Conservation (phyloP, 352 stramenopile species). For the Phytophthora pseudosyringae region DNA sequence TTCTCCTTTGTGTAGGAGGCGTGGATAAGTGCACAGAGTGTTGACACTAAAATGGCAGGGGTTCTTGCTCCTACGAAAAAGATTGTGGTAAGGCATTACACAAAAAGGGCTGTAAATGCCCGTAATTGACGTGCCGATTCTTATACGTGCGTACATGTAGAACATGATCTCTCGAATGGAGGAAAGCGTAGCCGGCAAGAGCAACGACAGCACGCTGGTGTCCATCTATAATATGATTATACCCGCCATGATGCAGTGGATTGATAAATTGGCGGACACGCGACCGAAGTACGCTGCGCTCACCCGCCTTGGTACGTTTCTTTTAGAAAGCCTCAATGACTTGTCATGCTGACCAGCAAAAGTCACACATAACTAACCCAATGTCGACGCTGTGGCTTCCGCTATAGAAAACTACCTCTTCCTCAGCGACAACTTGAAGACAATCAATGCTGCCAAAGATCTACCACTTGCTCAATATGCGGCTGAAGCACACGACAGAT, state of each 20-base stretch:
- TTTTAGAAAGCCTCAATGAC: background rate
- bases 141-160: conserved; percentile 20
- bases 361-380: background rate
- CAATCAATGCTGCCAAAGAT: conserved; percentile 54
- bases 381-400: background rate
- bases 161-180: conserved; percentile 67
- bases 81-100: conserved; percentile 46
- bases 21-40: conserved; percentile 72
- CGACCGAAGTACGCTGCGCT: conserved; percentile 76
- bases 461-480: conserved; percentile 64
- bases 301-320: conserved; percentile 62
- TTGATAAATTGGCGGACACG: conserved; percentile 68
- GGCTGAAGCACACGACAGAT: conserved; percentile 45
- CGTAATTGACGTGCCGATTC: background rate
- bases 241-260: conserved; percentile 67
- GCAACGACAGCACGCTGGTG: conserved; percentile 57
- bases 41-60: conserved; percentile 75
- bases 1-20: conserved; percentile 40
- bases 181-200: conserved; percentile 65
- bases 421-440: conserved; percentile 56
- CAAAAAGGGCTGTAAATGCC: background rate
- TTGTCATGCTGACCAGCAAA: background rate
- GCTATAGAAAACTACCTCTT: conserved; percentile 72
- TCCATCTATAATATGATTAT: conserved; percentile 76
- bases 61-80: conserved; percentile 73